A percentile compares a stretch with the other conserved stretches of the same genome.
phyloP scores from a whole-genome alignment of 306 rosid species.

The Cucurbita argyrosperma region DNA sequence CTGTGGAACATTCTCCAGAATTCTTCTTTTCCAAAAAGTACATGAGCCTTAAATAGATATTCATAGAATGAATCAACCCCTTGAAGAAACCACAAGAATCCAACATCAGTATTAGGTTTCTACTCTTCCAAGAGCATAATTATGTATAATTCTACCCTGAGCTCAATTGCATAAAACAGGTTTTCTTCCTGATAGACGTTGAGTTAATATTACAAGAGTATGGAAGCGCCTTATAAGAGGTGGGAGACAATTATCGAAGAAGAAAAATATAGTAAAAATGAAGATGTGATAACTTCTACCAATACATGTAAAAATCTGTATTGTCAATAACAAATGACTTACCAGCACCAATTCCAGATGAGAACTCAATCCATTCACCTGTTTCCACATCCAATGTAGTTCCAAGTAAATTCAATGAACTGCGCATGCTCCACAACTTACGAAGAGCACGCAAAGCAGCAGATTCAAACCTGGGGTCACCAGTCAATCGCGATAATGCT shows the following conservation, averaged over 20 bases:
- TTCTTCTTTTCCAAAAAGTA: conserved; percentile 56
- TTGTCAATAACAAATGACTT: conserved; percentile 9
- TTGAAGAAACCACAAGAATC: conserved; percentile 25
- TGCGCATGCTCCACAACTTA: conserved; percentile 83
- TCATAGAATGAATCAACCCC: conserved; percentile 99
- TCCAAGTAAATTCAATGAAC: conserved; percentile 82
- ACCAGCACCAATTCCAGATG: conserved; percentile 98
- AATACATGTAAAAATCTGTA: neutral
- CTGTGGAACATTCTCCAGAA: conserved; percentile 51
- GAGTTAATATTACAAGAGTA: neutral
- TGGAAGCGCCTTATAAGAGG: neutral
- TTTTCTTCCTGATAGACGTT: neutral
- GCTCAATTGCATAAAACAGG: conserved; percentile 5
- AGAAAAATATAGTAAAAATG: neutral
- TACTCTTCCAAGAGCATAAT: conserved; percentile 4
- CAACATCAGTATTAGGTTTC: conserved; percentile 22
- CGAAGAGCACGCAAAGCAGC: conserved; percentile 84
- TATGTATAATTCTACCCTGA: conserved; percentile 3
- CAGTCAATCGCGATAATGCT: conserved; percentile 79
- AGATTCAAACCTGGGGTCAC: conserved; percentile 67
- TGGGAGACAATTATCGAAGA: neutral
- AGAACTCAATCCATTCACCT: conserved; percentile 84
- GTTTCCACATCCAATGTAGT: conserved; percentile 75
- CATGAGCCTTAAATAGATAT: conserved; percentile 81
- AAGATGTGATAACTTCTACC: neutral